Evolutionary conservation across 2,329 filamentous ascomycete species (phyloP).

Genomic region (Penicillium sp.): DNA sequence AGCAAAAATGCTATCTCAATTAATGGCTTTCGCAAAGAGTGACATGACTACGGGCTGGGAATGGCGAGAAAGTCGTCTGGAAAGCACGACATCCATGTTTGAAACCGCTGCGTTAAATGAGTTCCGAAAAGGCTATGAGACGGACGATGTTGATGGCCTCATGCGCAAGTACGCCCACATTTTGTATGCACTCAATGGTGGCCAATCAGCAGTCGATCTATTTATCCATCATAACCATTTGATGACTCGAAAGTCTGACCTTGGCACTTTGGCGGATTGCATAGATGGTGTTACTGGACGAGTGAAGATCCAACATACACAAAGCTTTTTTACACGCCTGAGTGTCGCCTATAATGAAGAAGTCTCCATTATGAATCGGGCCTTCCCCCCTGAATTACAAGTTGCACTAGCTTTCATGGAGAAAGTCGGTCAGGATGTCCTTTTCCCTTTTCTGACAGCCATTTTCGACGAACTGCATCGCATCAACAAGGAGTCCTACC

Average conservation of each 20-base stretch:
- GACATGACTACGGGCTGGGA: slow-evolving; percentile 76
- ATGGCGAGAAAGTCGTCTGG: slow-evolving; percentile 69
- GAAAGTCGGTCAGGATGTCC: slow-evolving; percentile 75
- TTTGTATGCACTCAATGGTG: slow-evolving; percentile 77
- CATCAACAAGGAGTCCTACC: slow-evolving; percentile 70
- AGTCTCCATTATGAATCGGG: slow-evolving; percentile 72
- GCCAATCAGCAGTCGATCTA: slow-evolving; percentile 72
- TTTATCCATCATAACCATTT: slow-evolving; percentile 89
- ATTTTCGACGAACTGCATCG: slow-evolving; percentile 86
- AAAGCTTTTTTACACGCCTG: slow-evolving; percentile 75
- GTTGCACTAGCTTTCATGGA: slow-evolving; percentile 79
- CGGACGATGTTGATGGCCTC: slow-evolving; percentile 79
- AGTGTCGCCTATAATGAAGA: slow-evolving; percentile 80
- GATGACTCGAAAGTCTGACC: slow-evolving; percentile 69
- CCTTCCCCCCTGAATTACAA: slow-evolving; percentile 70
- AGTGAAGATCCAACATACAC: slow-evolving; percentile 76
- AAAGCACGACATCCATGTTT: slow-evolving; percentile 76
- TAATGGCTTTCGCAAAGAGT: slow-evolving; percentile 74
- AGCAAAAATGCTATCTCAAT: slow-evolving; percentile 81
- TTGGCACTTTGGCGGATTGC: slow-evolving; percentile 78
- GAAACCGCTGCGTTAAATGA: slow-evolving; percentile 87
- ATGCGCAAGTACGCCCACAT: slow-evolving; percentile 92
- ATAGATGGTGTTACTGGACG: slow-evolving; percentile 67
- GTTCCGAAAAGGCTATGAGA: slow-evolving; percentile 89
- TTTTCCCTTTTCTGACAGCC: slow-evolving; percentile 81